Evolutionary conservation across 2,329 filamentous ascomycete species (phyloP).

Genomic region (Purpureocillium takamizusanense): DNA sequence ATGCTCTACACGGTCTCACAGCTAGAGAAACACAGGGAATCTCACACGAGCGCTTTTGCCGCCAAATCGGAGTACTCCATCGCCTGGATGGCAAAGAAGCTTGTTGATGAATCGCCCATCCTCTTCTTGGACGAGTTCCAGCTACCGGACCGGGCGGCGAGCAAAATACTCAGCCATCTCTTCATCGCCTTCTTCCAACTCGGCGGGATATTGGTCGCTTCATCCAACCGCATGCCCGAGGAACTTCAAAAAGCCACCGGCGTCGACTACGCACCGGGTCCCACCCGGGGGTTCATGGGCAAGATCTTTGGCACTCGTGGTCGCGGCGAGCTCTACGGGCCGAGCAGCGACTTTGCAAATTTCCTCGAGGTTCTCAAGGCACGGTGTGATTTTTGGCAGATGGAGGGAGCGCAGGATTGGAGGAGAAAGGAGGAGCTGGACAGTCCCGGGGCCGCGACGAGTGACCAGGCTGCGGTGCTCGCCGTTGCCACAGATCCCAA

Average conservation of each 20-base stretch:
- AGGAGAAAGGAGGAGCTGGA: conserved; percentile 41
- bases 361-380: conserved; percentile 71
- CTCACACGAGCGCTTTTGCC: conserved; percentile 10
- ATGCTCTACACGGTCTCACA: conserved; percentile 71
- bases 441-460: conserved; percentile 1
- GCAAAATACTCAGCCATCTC: conserved; percentile 70
- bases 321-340: conserved; percentile 44
- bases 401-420: conserved; percentile 68
- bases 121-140: conserved; percentile 80
- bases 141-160: conserved; percentile 66
- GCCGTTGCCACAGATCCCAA: too few species aligned
- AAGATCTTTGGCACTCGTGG: conserved; percentile 34
- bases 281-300: conserved; percentile 40
- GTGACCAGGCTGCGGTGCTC: neutral
- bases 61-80: conserved; percentile 50
- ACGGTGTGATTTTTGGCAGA: conserved; percentile 76
- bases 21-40: conserved; percentile 54
- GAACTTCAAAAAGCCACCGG: conserved; percentile 70
- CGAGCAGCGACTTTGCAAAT: conserved; percentile 62
- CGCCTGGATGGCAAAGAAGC: conserved; percentile 65
- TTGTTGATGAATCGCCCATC: conserved; percentile 66
- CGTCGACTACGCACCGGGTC: conserved; percentile 52
- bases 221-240: conserved; percentile 76
- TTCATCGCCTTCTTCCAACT: conserved; percentile 76
- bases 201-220: conserved; percentile 71